Evolutionary conservation across 192 early-diverging fungal genomes (phyloP), one percentile per base, ranked within the genome.

Genomic region (Haplosporangium gracile): DNA sequence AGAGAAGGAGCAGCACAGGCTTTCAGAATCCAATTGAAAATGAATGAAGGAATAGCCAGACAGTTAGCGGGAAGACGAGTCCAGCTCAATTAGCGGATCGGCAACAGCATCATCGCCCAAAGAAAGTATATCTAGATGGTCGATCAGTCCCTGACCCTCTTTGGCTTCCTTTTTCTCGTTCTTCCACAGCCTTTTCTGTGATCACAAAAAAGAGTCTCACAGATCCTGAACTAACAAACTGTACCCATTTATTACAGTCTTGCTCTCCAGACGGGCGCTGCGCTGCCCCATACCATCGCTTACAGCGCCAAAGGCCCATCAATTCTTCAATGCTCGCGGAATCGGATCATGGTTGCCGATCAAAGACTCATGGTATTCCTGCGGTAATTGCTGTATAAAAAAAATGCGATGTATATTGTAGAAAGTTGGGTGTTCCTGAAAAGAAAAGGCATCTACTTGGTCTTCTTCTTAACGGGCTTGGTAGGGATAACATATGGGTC

Each of bases 401-500:
- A 75, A 63, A 76, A 43, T 77, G 55, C 76, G 53, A 69, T 77
- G 47, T 63, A 72, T 80, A 65, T 57, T 73, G 36, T 38, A 4
- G 22, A 60, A 70, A 53, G 36, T 22, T 57, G 42, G 13, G 1
- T 40, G 60, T 42, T 69, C 20, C 22, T 40, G 26, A n/a, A 38
- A 43, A 47, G 36, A 16, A 42, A 16, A 42, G 45, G 5, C 8
- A 60, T 81, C 71, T 86, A 86, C 76, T 86, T 86, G 51, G 75
- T 40, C 79, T 86, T 86, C 38, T 86, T 86, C 76, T 86, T 86
- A 13, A 72, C 60, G 47, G 84, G 79, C 76, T 86, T 86, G 70
- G 42, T 5, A 40, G 81, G 82, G 49, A 93, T 93, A 43, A 87
- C 79, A 63, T 92, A 92, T 39, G 90, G 92, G 11, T 92, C 85